Percentiles rank a stretch among this genome's conserved stretches.
Conservation (phyloP, 768 basidiomycete species). For the Lactarius psammicola region DNA sequence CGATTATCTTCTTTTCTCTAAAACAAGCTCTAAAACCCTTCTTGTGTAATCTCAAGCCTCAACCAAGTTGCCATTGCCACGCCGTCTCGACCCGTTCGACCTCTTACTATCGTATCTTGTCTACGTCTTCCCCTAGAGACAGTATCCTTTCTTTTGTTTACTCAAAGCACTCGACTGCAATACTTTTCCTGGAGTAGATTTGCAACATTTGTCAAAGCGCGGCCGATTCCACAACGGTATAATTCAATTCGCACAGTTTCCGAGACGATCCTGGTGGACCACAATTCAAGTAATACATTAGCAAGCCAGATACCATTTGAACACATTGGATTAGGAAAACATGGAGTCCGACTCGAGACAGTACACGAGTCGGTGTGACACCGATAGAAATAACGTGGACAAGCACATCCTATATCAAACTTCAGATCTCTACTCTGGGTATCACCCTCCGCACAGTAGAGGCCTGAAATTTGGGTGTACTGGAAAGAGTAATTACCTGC, state of each 20-base stretch:
- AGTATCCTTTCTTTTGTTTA: not conserved
- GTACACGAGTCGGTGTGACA: not conserved
- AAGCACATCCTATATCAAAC: not conserved
- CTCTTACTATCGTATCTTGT: not conserved
- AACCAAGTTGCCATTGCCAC: too few relatives aligned
- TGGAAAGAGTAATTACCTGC: not conserved
- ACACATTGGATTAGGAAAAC: not conserved
- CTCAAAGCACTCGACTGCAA: not conserved
- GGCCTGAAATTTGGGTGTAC: slow-evolving; percentile 6
- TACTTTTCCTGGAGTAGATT: not conserved
- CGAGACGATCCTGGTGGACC: not conserved
- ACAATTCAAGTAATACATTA: not conserved
- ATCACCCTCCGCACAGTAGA: slow-evolving; percentile 2
- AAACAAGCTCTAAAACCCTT: too few relatives aligned
- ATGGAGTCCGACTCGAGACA: not conserved
- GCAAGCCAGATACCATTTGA: not conserved
- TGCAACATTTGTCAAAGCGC: too few relatives aligned
- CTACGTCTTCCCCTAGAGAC: not conserved
- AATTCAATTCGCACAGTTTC: too few relatives aligned
- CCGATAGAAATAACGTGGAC: not conserved
- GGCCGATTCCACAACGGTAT: too few relatives aligned
- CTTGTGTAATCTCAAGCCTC: too few relatives aligned
- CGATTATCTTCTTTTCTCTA: too few relatives aligned
- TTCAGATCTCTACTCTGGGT: slow-evolving; percentile 14
- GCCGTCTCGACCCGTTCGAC: not conserved